These are phyloP conservation scores for Vitis amurensis DNA, from an alignment of 164 flowering plant genomes.

Conservation along the genomic window DNA sequence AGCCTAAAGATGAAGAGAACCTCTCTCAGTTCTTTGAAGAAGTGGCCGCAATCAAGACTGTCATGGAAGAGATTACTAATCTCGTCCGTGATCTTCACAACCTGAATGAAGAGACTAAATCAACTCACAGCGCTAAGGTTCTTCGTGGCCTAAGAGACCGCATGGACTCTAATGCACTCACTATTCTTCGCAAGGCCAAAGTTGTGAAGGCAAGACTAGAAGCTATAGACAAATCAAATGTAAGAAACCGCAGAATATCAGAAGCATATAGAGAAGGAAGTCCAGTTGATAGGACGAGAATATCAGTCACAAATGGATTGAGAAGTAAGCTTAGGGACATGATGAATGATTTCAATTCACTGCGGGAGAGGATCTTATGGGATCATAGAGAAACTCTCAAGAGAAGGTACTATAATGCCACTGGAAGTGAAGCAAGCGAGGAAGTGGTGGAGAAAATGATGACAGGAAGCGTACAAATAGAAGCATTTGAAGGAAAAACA, in stretches of 20 bases:
- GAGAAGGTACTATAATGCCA: constrained; percentile 52
- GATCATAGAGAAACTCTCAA: constrained; percentile 59
- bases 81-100: constrained; percentile 57
- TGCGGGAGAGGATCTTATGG: constrained; percentile 50
- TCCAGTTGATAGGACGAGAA: constrained; percentile 60
- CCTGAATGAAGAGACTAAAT: constrained; percentile 63
- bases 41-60: constrained; percentile 47
- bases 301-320: constrained; percentile 58
- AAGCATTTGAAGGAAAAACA: constrained; percentile 30
- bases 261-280: constrained; percentile 44
- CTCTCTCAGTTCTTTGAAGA: constrained; percentile 62
- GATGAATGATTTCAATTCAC: constrained; percentile 58
- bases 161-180: constrained; percentile 66
- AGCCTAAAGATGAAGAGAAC: constrained; percentile 52
- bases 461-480: constrained; percentile 27
- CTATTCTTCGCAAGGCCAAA: constrained; percentile 63
- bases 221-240: constrained; percentile 53
- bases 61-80: constrained; percentile 64
- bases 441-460: constrained; percentile 51
- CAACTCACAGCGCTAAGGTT: constrained; percentile 58
- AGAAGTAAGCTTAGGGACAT: constrained; percentile 56
- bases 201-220: constrained; percentile 54
- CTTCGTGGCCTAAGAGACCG: constrained; percentile 67
- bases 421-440: constrained; percentile 49
- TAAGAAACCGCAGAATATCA: constrained; percentile 34